These are phyloP conservation scores for Miamiensis avidus DNA, from an alignment of 169 alveolate genomes.

Conservation along the genomic window DNA sequence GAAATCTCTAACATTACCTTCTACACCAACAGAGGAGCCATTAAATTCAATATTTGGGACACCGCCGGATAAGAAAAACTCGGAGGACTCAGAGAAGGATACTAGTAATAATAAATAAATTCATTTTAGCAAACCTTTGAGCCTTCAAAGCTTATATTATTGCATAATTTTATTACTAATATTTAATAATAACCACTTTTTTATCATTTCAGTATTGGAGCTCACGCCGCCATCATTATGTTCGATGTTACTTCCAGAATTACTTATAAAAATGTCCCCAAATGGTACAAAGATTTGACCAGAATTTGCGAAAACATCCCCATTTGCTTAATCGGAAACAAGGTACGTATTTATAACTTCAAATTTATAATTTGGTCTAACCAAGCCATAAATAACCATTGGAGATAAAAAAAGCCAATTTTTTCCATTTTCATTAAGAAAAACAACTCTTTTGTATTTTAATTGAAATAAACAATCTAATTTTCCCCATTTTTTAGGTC, in stretches of 20 bases:
- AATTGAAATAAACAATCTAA: slow-evolving; percentile 4
- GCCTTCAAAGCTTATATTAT: too few species aligned
- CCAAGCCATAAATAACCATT: too few species aligned
- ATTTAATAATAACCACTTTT: too few species aligned
- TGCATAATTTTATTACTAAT: too few species aligned
- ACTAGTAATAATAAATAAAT: slow-evolving; percentile 70
- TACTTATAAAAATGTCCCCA: slow-evolving; percentile 98
- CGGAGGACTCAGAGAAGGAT: slow-evolving; percentile 99
- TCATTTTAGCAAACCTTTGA: not conserved
- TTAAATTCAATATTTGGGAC: slow-evolving; percentile 98
- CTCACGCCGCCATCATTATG: slow-evolving; percentile 99
- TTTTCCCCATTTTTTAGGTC: slow-evolving; percentile 6
- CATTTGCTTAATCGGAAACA: slow-evolving; percentile 98
- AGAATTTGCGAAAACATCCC: slow-evolving; percentile 99
- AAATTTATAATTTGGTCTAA: too few species aligned
- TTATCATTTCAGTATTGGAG: slow-evolving; percentile 90
- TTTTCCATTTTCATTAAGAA: too few species aligned
- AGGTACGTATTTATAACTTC: slow-evolving; percentile 89
- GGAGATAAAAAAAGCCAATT: too few species aligned
- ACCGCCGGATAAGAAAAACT: slow-evolving; percentile 99
- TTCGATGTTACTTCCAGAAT: slow-evolving; percentile 99
- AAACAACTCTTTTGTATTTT: slow-evolving; percentile 16
- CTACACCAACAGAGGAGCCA: slow-evolving; percentile 95
- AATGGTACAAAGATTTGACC: slow-evolving; percentile 99
- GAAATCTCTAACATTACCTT: slow-evolving; percentile 97